Percentiles rank a stretch among this genome's conserved stretches.
phyloP scores from a whole-genome alignment of 768 basidiomycete genomes.

The Leucosporidium creatinivorum region DNA sequence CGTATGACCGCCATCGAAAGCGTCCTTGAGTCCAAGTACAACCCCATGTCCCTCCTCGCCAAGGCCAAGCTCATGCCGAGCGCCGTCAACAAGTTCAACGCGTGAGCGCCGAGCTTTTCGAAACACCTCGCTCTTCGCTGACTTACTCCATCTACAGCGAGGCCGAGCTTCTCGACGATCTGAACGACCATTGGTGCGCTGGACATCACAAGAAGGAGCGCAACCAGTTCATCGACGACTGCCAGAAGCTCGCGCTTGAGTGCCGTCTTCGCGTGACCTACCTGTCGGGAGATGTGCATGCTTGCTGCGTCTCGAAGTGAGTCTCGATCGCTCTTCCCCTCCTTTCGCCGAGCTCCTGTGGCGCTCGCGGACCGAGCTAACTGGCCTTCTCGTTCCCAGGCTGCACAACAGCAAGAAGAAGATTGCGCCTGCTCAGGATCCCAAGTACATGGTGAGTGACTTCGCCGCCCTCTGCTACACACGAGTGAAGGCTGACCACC shows the following conservation, averaged over 20 bases:
- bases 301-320: conserved; percentile 63
- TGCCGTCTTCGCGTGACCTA: conserved; percentile 71
- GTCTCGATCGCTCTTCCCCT: no score
- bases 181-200: conserved; percentile 43
- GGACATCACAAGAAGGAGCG: conserved; percentile 62
- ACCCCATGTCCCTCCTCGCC: conserved; percentile 72
- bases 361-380: not conserved
- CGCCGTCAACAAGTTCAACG: conserved; percentile 74
- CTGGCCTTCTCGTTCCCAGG: not conserved
- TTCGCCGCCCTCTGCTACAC: not conserved
- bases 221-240: conserved; percentile 71
- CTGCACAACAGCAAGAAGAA: conserved; percentile 41
- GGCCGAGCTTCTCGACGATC: conserved; percentile 86
- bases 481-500: not conserved
- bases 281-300: conserved; percentile 88
- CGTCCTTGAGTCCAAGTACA: conserved; percentile 61
- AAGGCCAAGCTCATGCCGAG: conserved; percentile 52
- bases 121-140: not conserved
- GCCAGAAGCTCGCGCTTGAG: conserved; percentile 62
- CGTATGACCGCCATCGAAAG: conserved; percentile 64
- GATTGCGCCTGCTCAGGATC: conserved; percentile 55
- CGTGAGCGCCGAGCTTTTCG: conserved; percentile 49
- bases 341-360: no score
- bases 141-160: conserved; percentile 34
- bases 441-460: conserved; percentile 69